Base-by-base conservation (phyloP, 2,329 filamentous ascomycete species). In the Fusarium protoensiforme region DNA sequence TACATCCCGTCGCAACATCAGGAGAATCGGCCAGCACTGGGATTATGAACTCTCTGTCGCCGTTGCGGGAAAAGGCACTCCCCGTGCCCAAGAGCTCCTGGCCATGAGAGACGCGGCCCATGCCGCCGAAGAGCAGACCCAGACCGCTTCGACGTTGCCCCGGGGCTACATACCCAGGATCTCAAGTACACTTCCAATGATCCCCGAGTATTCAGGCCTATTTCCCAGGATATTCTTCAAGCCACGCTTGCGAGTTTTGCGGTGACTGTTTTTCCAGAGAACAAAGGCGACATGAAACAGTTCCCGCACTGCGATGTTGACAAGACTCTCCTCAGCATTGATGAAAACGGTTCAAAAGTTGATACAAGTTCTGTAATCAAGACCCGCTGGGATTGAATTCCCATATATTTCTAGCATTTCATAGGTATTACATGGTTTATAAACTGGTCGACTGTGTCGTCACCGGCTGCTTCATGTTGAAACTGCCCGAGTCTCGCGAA, bases 401-500 rank as follows among this genome's bases (percentile, higher is more conserved):
- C 18, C 36, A 20, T 59, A 22, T n/a, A 48, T 7, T 18, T 18
- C 18, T 39, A 43, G 33, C 56, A 18, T 43, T 33, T 22, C 2
- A 29, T 18, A 29, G 4, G 20, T 43, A 43, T 20, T 22, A 43
- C 14, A 35, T 43, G n/a, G 3, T n/a, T 62, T 62, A 63, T 46
- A 62, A 38, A 56, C 38, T 66, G 18, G 10, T 53, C 11, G 22
- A 10, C 20, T 63, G 36, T 14, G 48, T 27, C 14, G 64, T 58
- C 1, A 46, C 59, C 2, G 33, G 59, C 24, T 67, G 61, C 36
- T 60, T 58, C 54, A 43, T 53, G 24, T 27, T 68, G 22, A 48
- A 48, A 22, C 61, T 65, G 18, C 43, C 65, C 35, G 33, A 51
- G 11, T 68, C 51, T 22, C 46, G 54, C 3, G 61, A 65, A 31